Evolutionary conservation across 257 asterid genomes (phyloP).

Genomic region (Verbena officinalis): DNA sequence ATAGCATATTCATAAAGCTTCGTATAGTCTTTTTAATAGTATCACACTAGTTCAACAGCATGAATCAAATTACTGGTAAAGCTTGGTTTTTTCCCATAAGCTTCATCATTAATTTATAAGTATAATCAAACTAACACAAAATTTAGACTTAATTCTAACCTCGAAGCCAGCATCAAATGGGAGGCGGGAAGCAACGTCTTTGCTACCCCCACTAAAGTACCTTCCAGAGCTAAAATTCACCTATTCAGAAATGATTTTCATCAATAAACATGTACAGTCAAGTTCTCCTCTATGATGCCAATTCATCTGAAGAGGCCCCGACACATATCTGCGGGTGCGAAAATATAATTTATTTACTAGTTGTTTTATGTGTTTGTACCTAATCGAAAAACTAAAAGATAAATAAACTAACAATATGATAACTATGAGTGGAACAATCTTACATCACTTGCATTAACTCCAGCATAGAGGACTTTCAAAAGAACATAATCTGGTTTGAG

Average conservation of each 20-base stretch:
- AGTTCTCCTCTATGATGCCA: conserved; percentile 10
- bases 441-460: conserved; percentile 99
- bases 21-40: conserved; percentile 14
- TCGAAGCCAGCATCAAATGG: conserved; percentile 98
- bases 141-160: conserved; percentile 41
- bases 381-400: conserved; percentile 12
- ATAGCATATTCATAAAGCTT: conserved; percentile 16
- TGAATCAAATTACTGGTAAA: background rate
- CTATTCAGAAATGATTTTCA: conserved; percentile 43
- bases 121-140: conserved; percentile 15
- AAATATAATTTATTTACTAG: background rate
- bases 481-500: conserved; percentile 80
- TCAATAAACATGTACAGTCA: conserved; percentile 29
- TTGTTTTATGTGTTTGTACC: background rate
- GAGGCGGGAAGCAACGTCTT: conserved; percentile 64
- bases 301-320: conserved; percentile 22
- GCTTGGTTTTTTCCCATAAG: conserved; percentile 10
- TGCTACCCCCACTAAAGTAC: conserved; percentile 69
- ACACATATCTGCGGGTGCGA: background rate
- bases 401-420: conserved; percentile 9
- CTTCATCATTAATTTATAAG: conserved; percentile 2
- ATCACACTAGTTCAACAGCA: conserved; percentile 12
- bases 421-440: conserved; percentile 39
- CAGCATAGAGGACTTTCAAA: conserved; percentile 89
- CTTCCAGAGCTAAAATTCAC: conserved; percentile 97